phyloP scores from a whole-genome alignment of 176 grass and related monocot genomes.

The Saccharum officinarum region DNA sequence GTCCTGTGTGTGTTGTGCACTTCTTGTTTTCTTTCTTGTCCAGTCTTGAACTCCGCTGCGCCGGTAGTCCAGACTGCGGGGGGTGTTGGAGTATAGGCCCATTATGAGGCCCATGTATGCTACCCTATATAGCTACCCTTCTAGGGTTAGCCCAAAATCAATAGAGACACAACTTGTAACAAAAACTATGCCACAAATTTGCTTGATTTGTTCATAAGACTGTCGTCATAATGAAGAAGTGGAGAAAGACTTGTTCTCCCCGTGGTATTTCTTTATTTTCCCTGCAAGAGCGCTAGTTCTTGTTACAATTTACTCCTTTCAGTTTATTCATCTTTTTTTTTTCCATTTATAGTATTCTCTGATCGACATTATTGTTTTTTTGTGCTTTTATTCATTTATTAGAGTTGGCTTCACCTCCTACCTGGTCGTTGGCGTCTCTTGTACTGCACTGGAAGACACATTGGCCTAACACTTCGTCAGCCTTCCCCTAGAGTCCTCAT shows the following conservation, averaged over 20 bases:
- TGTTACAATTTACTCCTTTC: background rate
- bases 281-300: slow-evolving; percentile 13
- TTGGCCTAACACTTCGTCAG: slow-evolving; percentile 86
- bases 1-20: too few relatives aligned
- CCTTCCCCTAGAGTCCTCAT: slow-evolving; percentile 69
- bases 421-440: slow-evolving; percentile 83
- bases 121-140: too few relatives aligned
- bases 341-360: slow-evolving; percentile 18
- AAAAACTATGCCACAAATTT: background rate
- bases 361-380: slow-evolving; percentile 6
- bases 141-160: too few relatives aligned
- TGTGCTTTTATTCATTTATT: slow-evolving; percentile 44
- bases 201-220: background rate
- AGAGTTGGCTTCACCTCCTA: slow-evolving; percentile 75
- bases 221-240: background rate
- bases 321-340: background rate
- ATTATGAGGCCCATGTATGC: too few relatives aligned
- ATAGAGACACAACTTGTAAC: too few relatives aligned
- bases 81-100: too few relatives aligned
- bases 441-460: slow-evolving; percentile 88
- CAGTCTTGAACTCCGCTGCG: too few relatives aligned
- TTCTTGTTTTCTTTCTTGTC: too few relatives aligned
- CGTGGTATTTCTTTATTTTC: background rate
- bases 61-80: too few relatives aligned
- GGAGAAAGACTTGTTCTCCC: too few relatives aligned